Percentiles rank a stretch among this genome's conserved stretches.
These are phyloP conservation scores for Gracilaria gracilis DNA, from an alignment of 23 red algal species.

Conservation along the genomic window DNA sequence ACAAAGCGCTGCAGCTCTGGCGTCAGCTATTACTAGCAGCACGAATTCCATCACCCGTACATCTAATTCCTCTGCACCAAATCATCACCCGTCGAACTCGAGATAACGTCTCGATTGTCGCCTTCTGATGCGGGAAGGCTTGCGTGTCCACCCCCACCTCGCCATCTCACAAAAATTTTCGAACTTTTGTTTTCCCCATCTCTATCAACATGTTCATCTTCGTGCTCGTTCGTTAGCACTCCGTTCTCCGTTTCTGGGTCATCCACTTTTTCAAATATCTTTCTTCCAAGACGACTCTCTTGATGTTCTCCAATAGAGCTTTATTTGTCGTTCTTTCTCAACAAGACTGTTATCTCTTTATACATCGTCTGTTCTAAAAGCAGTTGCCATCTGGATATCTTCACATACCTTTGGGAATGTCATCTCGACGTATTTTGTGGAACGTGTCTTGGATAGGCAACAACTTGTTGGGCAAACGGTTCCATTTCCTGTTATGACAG, in stretches of 20 bases:
- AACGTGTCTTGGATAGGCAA: no score
- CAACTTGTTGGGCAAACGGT: no score
- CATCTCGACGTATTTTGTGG: no score
- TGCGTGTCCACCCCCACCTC: neutral
- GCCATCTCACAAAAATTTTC: neutral
- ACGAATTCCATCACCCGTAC: neutral
- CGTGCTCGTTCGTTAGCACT: neutral
- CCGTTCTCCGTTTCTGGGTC: neutral
- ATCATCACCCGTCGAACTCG: neutral
- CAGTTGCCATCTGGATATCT: no score
- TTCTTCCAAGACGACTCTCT: no score
- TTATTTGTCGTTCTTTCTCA: no score
- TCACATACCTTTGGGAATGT: no score
- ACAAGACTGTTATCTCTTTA: no score
- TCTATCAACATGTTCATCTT: neutral
- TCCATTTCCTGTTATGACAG: no score
- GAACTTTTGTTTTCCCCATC: neutral
- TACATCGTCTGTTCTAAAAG: no score
- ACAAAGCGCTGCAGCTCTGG: neutral
- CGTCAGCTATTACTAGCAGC: neutral
- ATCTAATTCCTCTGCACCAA: neutral
- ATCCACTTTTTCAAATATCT: no score
- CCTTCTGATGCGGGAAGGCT: neutral
- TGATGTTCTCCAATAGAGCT: no score
- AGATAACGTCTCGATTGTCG: neutral